phyloP scores from a whole-genome alignment of 1,284 basidiomycete species.

The Apiotrichum sp. region DNA sequence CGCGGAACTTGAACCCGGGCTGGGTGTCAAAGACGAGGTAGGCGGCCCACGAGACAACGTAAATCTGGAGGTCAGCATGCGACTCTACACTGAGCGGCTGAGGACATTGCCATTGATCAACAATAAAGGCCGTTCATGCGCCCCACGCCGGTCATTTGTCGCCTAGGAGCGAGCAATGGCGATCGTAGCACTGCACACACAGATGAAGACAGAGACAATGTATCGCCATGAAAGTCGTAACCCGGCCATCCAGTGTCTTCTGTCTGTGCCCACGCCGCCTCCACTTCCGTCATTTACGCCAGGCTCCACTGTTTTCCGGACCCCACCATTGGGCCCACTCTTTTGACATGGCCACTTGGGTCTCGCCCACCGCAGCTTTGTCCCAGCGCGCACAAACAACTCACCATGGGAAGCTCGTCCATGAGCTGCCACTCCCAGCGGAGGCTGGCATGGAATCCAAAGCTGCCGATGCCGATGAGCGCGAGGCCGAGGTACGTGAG shows the following conservation, averaged over 20 bases:
- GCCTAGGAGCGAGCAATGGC: too few relatives aligned
- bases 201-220: too few relatives aligned
- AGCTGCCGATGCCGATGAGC: slow-evolving; percentile 42
- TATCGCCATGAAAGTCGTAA: too few relatives aligned
- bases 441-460: slow-evolving; percentile 44
- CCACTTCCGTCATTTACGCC: neutral
- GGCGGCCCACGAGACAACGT: slow-evolving; percentile 38
- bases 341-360: too few relatives aligned
- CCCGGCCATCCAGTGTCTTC: too few relatives aligned
- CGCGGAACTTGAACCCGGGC: slow-evolving; percentile 32
- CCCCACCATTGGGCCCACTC: neutral
- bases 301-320: neutral
- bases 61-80: slow-evolving; percentile 30
- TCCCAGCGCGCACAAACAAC: slow-evolving; percentile 9
- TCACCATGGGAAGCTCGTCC: slow-evolving; percentile 48
- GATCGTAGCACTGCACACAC: too few relatives aligned
- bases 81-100: too few relatives aligned
- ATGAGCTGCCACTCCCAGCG: slow-evolving; percentile 47
- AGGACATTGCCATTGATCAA: too few relatives aligned
- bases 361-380: neutral
- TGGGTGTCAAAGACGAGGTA: slow-evolving; percentile 41
- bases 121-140: too few relatives aligned
- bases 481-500: slow-evolving; percentile 38
- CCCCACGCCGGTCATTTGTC: too few relatives aligned
- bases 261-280: too few relatives aligned